Percentiles rank a stretch among this genome's conserved stretches.
Evolutionary conservation across 2,329 filamentous ascomycete species (phyloP).

Genomic region (Colletotrichum sp.): DNA sequence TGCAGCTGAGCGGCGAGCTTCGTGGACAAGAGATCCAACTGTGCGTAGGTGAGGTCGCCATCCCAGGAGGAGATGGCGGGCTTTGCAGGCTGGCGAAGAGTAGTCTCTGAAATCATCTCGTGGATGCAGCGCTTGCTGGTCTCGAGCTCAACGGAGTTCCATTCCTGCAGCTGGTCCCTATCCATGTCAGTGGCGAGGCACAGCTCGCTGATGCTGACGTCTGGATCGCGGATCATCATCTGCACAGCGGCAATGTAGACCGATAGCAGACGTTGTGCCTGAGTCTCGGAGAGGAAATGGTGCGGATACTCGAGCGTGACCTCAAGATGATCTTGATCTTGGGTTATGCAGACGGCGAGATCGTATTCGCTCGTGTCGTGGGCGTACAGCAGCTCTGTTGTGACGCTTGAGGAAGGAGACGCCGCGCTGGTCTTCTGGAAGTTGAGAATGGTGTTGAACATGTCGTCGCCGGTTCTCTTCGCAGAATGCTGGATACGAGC

Average conservation of each 20-base stretch:
- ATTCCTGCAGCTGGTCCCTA: not conserved
- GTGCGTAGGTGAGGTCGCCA: slow-evolving; percentile 23
- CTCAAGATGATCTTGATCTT: not conserved
- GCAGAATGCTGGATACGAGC: not conserved
- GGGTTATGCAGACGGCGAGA: not conserved
- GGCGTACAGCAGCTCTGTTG: not conserved
- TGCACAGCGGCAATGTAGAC: not conserved
- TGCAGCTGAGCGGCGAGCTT: slow-evolving; percentile 19
- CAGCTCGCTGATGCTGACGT: not conserved
- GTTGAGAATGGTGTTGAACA: slow-evolving; percentile 11
- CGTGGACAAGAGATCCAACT: slow-evolving; percentile 22
- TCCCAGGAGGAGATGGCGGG: slow-evolving; percentile 26
- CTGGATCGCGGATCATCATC: not conserved
- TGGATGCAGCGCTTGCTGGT: slow-evolving; percentile 16
- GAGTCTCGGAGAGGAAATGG: not conserved
- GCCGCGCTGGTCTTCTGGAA: not conserved
- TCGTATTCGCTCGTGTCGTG: slow-evolving; percentile 13
- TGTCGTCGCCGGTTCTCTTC: not conserved
- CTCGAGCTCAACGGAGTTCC: not conserved
- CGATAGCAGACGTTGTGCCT: not conserved
- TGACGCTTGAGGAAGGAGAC: not conserved
- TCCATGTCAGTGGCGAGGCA: not conserved
- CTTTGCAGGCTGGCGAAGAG: not conserved
- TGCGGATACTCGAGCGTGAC: not conserved
- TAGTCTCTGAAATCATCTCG: not conserved